Evolutionary conservation across 1,284 basidiomycete genomes (phyloP), one percentile per base, ranked within the genome.

Genomic region (Cryptococcus maquisensis): DNA sequence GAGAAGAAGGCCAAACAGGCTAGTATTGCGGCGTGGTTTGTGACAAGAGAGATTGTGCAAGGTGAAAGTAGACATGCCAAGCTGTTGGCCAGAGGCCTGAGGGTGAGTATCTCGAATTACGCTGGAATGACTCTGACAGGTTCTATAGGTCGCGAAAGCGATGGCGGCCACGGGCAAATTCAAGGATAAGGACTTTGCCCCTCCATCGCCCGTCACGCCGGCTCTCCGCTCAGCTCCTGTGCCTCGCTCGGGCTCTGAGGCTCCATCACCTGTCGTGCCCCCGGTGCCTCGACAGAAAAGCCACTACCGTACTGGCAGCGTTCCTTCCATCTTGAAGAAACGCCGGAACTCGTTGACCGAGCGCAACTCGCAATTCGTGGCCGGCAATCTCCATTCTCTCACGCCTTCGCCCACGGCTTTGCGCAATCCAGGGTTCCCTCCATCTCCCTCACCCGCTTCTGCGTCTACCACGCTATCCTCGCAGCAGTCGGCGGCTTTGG

Each of bases 41-140:
- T 65, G 2, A 69, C 62, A 16, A 54, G 67, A 36, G 67, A 69
- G 56, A 42, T 69, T 13, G 62, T 69, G 1, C 63, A 67, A 20
- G 66, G 67, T 6, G 67, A 69, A 38, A 51, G 61, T 40, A 51
- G 66, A 26, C 50, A 67, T 59, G 66, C 64, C 0, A 48, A 63
- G 28, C 37, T 64, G 37, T 41, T 69, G 37, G 61, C 62, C 8
- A 54, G 54, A n/a, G 65, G 66, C 12, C 58, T 67, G 9, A 52
- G 49, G 49, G 67, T 67, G 49, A 54, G 67, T 56, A 15, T 23
- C 18, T 18, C 41, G 21, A 44, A 18, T 51, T 38, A 9, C 6
- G 6, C 18, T 36, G 45, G 24, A 1, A 20, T n/a, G 1, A 40
- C 16, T 16, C 45, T 47, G 28, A 47, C 32, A 18, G 16, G 8